A percentile compares a stretch with the other conserved stretches of the same genome.
Conservation (phyloP, 495 filamentous ascomycete species). For the Lophiotrema nucula region DNA sequence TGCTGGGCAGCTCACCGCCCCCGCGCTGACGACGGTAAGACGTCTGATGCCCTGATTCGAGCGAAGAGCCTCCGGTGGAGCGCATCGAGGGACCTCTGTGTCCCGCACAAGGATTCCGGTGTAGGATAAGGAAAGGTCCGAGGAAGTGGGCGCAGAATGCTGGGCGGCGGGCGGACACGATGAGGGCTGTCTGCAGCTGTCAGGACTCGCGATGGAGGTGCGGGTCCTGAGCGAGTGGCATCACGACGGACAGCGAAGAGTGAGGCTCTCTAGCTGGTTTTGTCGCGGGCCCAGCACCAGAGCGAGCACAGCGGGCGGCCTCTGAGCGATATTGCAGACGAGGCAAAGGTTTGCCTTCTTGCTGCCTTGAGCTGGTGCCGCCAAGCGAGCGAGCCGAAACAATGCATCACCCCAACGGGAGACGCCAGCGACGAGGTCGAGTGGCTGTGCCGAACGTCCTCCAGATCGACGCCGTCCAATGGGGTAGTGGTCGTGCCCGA, state of each 20-base stretch:
- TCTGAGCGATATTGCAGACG: slow-evolving; percentile 14
- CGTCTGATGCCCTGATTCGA: slow-evolving; percentile 5
- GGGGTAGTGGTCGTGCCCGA: not conserved
- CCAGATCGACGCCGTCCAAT: not conserved
- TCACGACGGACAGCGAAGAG: not conserved
- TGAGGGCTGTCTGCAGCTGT: too few relatives aligned
- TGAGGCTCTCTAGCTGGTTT: slow-evolving; percentile 32
- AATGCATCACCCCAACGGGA: not conserved
- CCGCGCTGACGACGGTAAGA: slow-evolving; percentile 27
- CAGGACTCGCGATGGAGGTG: not conserved
- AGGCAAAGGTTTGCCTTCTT: slow-evolving; percentile 29
- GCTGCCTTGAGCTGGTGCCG: slow-evolving; percentile 21
- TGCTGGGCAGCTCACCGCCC: slow-evolving; percentile 28
- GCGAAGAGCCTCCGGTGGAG: slow-evolving; percentile 6
- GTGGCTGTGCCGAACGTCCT: slow-evolving; percentile 19
- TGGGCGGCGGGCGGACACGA: slow-evolving; percentile 4
- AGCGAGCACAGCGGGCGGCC: slow-evolving; percentile 13
- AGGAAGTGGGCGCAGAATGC: not conserved
- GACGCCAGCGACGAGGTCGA: not conserved
- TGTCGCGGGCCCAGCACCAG: not conserved
- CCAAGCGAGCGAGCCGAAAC: slow-evolving; percentile 8
- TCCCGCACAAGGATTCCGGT: slow-evolving; percentile 18
- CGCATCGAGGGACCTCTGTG: slow-evolving; percentile 11
- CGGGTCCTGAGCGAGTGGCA: not conserved
- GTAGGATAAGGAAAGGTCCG: slow-evolving; percentile 17